Percentiles rank a stretch among this genome's conserved stretches.
phyloP scores from a whole-genome alignment of 1,284 basidiomycete genomes.

The Dichomitus squalens region DNA sequence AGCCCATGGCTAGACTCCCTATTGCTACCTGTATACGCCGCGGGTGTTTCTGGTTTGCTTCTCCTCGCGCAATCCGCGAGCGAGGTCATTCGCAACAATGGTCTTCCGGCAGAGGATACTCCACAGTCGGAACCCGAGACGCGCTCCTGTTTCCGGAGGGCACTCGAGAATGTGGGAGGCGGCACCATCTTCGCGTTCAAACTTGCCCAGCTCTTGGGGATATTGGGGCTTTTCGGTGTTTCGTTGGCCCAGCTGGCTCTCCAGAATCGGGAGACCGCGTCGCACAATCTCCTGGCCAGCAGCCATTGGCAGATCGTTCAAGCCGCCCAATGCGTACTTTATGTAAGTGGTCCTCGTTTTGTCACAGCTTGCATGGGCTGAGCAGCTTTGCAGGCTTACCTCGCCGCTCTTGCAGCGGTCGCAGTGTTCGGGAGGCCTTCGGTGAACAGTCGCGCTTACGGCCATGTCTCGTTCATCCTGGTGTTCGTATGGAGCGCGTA shows the following conservation, averaged over 20 bases:
- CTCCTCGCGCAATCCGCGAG: neutral
- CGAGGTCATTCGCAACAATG: neutral
- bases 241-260: slow-evolving; percentile 1
- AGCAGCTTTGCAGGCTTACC: slow-evolving; percentile 7
- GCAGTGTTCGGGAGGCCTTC: neutral
- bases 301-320: neutral
- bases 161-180: slow-evolving; percentile 16
- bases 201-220: slow-evolving; percentile 23
- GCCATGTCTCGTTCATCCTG: slow-evolving; percentile 13
- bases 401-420: neutral
- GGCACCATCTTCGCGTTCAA: slow-evolving; percentile 28
- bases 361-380: neutral
- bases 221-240: slow-evolving; percentile 6
- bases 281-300: neutral
- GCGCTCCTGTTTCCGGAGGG: neutral
- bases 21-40: slow-evolving; percentile 8
- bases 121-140: slow-evolving; percentile 11
- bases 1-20: slow-evolving; percentile 14
- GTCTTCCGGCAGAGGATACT: neutral
- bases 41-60: neutral
- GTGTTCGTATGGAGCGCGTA: slow-evolving; percentile 39
- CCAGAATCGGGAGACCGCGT: neutral
- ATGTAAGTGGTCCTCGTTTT: slow-evolving; percentile 2
- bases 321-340: slow-evolving; percentile 2
- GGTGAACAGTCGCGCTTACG: slow-evolving; percentile 4